Conservation (phyloP, 495 filamentous ascomycete genomes). For the Xylaria scruposa region DNA sequence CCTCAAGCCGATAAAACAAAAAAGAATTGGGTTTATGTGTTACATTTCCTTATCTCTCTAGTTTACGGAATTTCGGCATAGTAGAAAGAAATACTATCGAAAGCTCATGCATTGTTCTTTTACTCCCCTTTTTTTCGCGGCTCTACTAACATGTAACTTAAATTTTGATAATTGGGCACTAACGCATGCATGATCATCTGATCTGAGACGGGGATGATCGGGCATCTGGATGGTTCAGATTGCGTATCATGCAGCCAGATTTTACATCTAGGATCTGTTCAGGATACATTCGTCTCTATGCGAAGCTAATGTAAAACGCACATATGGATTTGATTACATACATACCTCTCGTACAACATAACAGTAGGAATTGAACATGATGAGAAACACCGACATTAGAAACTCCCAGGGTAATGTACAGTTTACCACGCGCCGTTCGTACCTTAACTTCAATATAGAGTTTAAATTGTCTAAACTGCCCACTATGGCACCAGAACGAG, state of each 20-base stretch:
- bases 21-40: not conserved
- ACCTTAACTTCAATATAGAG: not conserved
- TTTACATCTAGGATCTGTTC: not conserved
- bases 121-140: not conserved
- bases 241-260: not conserved
- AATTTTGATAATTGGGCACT: conserved; percentile 4
- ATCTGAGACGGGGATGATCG: conserved; percentile 19
- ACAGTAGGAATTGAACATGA: not conserved
- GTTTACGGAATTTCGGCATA: not conserved
- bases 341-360: not conserved
- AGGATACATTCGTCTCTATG: not conserved
- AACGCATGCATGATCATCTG: conserved; percentile 23
- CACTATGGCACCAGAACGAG: not conserved
- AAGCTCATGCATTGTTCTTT: not conserved
- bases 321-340: not conserved
- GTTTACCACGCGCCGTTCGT: not conserved
- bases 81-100: not conserved
- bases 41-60: not conserved
- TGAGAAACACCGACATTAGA: not conserved
- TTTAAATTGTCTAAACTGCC: not conserved
- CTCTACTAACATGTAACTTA: not conserved
- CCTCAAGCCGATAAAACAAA: not conserved
- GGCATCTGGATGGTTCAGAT: not conserved
- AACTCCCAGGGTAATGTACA: not conserved
- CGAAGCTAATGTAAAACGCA: not conserved